These are phyloP conservation scores for Kwoniella mangroviensis DNA, from an alignment of 768 basidiomycete genomes.

Conservation along the genomic window DNA sequence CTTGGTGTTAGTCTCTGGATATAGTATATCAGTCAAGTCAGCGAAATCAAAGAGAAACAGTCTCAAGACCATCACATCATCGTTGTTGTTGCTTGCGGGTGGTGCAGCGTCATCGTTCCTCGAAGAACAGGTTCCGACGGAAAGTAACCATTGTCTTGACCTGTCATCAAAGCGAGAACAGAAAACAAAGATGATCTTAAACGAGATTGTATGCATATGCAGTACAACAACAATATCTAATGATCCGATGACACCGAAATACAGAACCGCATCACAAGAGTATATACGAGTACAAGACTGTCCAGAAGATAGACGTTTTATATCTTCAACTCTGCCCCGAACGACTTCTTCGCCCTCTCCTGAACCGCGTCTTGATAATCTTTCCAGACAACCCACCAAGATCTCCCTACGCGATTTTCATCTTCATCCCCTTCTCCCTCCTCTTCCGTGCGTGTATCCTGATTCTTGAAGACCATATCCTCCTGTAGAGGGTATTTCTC, in stretches of 20 bases:
- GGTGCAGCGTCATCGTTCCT: background rate
- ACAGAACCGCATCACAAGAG: too few relatives aligned
- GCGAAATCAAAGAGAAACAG: too few relatives aligned
- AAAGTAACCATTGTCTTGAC: background rate
- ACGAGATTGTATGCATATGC: too few relatives aligned
- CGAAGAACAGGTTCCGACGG: background rate
- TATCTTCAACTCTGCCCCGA: conserved; percentile 68
- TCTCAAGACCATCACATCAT: too few relatives aligned
- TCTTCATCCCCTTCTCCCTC: conserved; percentile 27
- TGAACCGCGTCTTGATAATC: conserved; percentile 73
- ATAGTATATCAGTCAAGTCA: too few relatives aligned
- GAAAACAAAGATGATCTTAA: too few relatives aligned
- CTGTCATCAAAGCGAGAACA: too few relatives aligned
- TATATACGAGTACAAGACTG: background rate
- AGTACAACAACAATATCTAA: too few relatives aligned
- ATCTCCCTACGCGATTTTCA: conserved; percentile 60
- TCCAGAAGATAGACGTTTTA: background rate
- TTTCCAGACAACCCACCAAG: conserved; percentile 82
- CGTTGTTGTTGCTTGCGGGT: background rate
- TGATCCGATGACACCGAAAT: too few relatives aligned
- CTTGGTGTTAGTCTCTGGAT: background rate
- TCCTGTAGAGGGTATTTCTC: conserved; percentile 68
- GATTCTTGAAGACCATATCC: conserved; percentile 8
- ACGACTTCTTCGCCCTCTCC: conserved; percentile 67
- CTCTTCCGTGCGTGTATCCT: conserved; percentile 60